These are phyloP conservation scores for Glaciozyma antarctica DNA, from an alignment of 768 basidiomycete species.

Conservation along the genomic window DNA sequence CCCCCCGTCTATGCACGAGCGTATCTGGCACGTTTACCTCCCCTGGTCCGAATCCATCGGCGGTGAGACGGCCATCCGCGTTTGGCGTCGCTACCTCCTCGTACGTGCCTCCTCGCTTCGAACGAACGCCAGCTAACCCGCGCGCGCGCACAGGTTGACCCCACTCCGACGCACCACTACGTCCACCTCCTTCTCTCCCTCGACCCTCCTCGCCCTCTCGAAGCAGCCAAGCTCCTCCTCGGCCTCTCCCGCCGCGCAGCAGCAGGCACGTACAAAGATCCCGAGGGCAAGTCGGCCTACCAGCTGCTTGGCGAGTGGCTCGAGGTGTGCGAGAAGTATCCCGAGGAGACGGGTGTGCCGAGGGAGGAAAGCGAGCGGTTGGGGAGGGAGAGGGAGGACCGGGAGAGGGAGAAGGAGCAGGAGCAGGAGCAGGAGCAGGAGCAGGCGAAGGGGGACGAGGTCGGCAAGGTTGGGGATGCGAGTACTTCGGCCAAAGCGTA, in stretches of 20 bases:
- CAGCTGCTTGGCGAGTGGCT: slow-evolving; percentile 87
- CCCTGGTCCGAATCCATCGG: slow-evolving; percentile 80
- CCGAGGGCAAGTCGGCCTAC: slow-evolving; percentile 89
- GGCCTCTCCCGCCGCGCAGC: slow-evolving; percentile 67
- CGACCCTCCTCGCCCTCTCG: slow-evolving; percentile 66
- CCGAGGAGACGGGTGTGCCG: slow-evolving; percentile 86
- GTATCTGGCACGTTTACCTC: slow-evolving; percentile 87
- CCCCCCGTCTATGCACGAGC: slow-evolving; percentile 79
- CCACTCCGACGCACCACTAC: slow-evolving; percentile 42
- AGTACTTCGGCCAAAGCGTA: slow-evolving; percentile 42
- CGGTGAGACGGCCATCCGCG: slow-evolving; percentile 58
- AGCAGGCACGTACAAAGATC: slow-evolving; percentile 69
- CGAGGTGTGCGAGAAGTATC: slow-evolving; percentile 75
- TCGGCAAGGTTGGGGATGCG: slow-evolving; percentile 23
- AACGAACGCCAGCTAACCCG: not conserved
- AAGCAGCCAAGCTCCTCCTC: slow-evolving; percentile 84
- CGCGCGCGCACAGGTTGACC: slow-evolving; percentile 37
- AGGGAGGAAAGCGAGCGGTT: slow-evolving; percentile 61
- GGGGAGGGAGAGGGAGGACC: slow-evolving; percentile 39
- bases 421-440: slow-evolving; percentile 34
- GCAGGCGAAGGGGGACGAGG: slow-evolving; percentile 36
- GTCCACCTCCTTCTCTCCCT: slow-evolving; percentile 39
- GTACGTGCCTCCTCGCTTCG: not conserved
- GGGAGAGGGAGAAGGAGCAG: slow-evolving; percentile 42
- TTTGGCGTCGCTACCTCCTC: slow-evolving; percentile 73